Percentiles rank a stretch among this genome's conserved stretches.
These are phyloP conservation scores for Mycogone perniciosa DNA, from an alignment of 2,329 filamentous ascomycete species.

Conservation along the genomic window DNA sequence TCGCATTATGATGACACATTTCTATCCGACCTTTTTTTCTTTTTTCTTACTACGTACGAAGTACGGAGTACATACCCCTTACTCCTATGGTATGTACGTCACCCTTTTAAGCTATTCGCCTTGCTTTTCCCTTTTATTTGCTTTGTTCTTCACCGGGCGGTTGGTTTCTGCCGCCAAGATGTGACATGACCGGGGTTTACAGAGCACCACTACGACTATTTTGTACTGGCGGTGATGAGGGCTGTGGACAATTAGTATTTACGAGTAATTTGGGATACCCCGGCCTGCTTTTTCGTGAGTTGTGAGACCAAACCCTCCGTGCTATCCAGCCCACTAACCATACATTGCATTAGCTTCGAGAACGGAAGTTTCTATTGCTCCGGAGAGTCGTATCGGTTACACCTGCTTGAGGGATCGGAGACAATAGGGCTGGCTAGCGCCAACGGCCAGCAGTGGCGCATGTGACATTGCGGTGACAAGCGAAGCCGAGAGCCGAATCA, in stretches of 20 bases:
- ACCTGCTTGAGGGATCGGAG: neutral
- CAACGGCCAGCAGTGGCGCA: neutral
- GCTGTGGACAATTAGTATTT: too few relatives aligned
- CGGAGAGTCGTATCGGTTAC: neutral
- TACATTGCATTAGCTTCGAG: neutral
- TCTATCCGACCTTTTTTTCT: neutral
- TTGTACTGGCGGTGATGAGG: too few relatives aligned
- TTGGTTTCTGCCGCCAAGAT: constrained; percentile 3
- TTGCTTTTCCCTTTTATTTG: constrained; percentile 5
- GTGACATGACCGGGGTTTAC: constrained; percentile 7
- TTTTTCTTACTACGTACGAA: too few relatives aligned
- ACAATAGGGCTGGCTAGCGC: constrained; percentile 7
- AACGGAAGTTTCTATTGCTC: neutral
- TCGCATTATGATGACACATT: too few relatives aligned
- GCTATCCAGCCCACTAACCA: too few relatives aligned
- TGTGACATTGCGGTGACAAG: constrained; percentile 1
- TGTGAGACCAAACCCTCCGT: too few relatives aligned
- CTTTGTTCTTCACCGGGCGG: constrained; percentile 6
- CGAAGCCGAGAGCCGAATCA: neutral
- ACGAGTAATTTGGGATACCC: too few relatives aligned
- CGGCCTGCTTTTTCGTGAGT: too few relatives aligned
- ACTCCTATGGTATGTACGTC: neutral
- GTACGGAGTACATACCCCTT: neutral
- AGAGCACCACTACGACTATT: neutral
- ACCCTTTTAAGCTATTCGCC: neutral